Base-by-base conservation (phyloP, 2,329 filamentous ascomycete genomes). In the Nannizziopsis arthrosporioides region DNA sequence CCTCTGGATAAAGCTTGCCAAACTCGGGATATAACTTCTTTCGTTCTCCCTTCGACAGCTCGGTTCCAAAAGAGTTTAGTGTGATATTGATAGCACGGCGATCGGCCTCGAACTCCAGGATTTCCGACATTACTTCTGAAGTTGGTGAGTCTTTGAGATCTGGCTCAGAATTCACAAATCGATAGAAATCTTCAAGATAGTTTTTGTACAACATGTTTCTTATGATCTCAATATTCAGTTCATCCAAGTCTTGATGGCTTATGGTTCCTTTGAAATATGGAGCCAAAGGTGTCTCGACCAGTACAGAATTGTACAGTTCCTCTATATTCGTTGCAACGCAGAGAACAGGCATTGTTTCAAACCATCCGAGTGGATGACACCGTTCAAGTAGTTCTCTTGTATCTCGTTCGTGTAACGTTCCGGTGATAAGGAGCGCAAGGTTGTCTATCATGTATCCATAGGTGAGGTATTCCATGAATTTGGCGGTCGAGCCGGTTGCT, bases 391-490 rank as follows among this genome's bases (percentile, higher is more conserved):
- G 78, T 70, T 98, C 92, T 51, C 89, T 82, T 2, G 92, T 98
- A 66, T 98, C 92, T 64, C 92, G 81, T 71, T 98, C 93, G 70
- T 98, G 92, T 27, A 98, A 78, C 10, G 92, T 98, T 53, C 92
- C 92, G 17, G 92, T 98, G 68, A 98, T 98, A 61, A 98, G 80
- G 36, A 98, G 82, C 35, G 93, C 92, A 46, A 98, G 88, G 61
- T 98, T 98, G 71, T 98, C 92, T 68, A 98, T 98, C 92, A 98
- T 98, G 75, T 98, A 98, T 53, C 89, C 90, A 66, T 98, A 98
- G 1, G 92, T 98, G 53, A 98, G 74, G 68, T 94, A 98, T 68
- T 96, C 88, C 79, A 98, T 88, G 68, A 98, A 98, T 64, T 86
- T 88, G 54, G 89, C 83, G 34, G 95, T 80, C 1, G 88, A 86